These are phyloP conservation scores for Austropuccinia psidii DNA, from an alignment of 1,284 basidiomycete genomes.

Conservation along the genomic window DNA sequence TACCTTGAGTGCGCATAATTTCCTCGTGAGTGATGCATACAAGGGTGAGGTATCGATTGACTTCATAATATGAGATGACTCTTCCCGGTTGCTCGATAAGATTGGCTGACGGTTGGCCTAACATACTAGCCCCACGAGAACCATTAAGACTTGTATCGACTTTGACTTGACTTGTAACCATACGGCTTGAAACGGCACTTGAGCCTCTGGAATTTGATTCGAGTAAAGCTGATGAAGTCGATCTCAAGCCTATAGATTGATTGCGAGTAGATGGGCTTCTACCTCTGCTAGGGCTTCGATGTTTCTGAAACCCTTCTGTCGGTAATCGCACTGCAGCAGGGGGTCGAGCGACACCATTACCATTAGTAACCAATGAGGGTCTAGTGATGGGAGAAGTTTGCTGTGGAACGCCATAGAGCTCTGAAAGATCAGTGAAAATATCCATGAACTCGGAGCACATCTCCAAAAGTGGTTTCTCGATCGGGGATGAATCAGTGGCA, in stretches of 20 bases:
- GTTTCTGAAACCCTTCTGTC: background rate
- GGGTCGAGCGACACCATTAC: background rate
- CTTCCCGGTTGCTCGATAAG: constrained; percentile 14
- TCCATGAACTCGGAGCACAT: constrained; percentile 84
- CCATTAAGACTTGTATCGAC: constrained; percentile 20
- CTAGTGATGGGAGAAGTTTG: constrained; percentile 28
- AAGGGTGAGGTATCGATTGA: constrained; percentile 27
- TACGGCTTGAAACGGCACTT: background rate
- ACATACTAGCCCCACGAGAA: background rate
- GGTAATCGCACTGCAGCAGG: background rate
- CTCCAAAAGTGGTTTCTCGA: constrained; percentile 77
- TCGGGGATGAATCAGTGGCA: constrained; percentile 84
- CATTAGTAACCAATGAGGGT: constrained; percentile 2
- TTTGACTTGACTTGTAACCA: constrained; percentile 29
- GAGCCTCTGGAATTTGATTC: background rate
- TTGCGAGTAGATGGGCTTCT: constrained; percentile 17
- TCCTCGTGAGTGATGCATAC: constrained; percentile 33
- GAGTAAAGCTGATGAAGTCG: background rate
- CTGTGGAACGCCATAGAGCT: constrained; percentile 56
- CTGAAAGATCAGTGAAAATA: constrained; percentile 75
- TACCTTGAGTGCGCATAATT: constrained; percentile 25
- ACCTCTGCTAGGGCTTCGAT: constrained; percentile 20
- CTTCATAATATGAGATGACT: constrained; percentile 31
- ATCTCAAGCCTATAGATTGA: background rate
- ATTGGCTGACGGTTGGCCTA: background rate